Evolutionary conservation across 805 yeast genomes (phyloP).

Genomic region (Ogataea zsoltii): DNA sequence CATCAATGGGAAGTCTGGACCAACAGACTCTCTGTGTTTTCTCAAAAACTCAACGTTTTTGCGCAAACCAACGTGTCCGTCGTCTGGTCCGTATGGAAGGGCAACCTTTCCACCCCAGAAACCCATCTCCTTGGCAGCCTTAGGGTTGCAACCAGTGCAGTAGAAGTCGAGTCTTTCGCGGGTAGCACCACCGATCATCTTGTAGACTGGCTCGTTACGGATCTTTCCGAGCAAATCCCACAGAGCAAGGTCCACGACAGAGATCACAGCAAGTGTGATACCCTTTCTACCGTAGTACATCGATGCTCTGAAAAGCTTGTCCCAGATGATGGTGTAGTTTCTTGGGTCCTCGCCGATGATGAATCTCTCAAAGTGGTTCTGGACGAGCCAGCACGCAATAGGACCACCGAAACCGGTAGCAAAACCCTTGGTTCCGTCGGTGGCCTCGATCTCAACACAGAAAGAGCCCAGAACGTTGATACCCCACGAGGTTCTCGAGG

Average conservation of each 20-base stretch:
- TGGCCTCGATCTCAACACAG: conserved; percentile 48
- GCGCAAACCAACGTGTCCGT: conserved; percentile 46
- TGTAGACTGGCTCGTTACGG: conserved; percentile 51
- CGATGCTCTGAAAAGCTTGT: conserved; percentile 48
- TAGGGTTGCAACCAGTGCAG: conserved; percentile 50
- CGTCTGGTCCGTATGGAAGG: conserved; percentile 51
- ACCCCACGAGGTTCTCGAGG: conserved; percentile 50
- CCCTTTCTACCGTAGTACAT: conserved; percentile 56
- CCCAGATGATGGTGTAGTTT: conserved; percentile 47
- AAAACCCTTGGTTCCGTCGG: conserved; percentile 50
- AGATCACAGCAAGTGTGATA: conserved; percentile 46
- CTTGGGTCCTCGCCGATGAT: conserved; percentile 49
- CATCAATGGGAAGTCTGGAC: conserved; percentile 54
- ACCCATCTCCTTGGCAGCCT: conserved; percentile 50
- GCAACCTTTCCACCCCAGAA: conserved; percentile 58
- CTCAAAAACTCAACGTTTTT: conserved; percentile 47
- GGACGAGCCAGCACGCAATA: conserved; percentile 48
- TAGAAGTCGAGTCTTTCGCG: conserved; percentile 46
- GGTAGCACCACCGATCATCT: conserved; percentile 53
- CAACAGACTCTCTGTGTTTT: conserved; percentile 46
- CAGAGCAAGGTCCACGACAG: conserved; percentile 49
- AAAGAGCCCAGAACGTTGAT: conserved; percentile 52
- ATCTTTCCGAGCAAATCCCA: conserved; percentile 54
- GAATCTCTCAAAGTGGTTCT: conserved; percentile 48
- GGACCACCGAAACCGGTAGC: conserved; percentile 58